These are phyloP conservation scores for Fistulifera solaris DNA, from an alignment of 108 stramenopile species.

Conservation along the genomic window DNA sequence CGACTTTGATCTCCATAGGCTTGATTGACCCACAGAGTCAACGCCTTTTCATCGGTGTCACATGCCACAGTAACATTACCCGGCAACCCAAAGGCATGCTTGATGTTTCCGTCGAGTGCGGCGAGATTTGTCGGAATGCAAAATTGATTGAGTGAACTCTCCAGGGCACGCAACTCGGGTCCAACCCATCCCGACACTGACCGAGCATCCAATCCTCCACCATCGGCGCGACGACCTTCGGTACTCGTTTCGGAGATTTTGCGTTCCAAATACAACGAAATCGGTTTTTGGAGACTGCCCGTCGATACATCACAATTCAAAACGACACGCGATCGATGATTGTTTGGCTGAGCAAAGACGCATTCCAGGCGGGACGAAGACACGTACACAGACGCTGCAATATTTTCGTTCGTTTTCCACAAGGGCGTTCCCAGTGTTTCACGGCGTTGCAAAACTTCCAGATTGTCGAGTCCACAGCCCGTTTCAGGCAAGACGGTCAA, in stretches of 20 bases:
- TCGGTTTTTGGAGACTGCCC: constrained; percentile 13
- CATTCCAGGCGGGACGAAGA: constrained; percentile 21
- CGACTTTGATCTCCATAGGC: too few species aligned
- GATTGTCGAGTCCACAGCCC: constrained; percentile 70
- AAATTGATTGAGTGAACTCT: too few species aligned
- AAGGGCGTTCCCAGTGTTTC: neutral
- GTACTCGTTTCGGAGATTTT: constrained; percentile 16
- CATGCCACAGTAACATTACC: too few species aligned
- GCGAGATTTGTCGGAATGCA: too few species aligned
- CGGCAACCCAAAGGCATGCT: too few species aligned
- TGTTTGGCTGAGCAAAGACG: constrained; percentile 17
- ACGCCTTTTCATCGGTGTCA: too few species aligned
- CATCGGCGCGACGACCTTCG: constrained; percentile 32
- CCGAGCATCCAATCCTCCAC: constrained; percentile 70
- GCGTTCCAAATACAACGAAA: constrained; percentile 28
- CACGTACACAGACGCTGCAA: neutral
- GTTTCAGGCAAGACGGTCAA: constrained; percentile 57
- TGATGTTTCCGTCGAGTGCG: too few species aligned
- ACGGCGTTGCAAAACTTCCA: constrained; percentile 27
- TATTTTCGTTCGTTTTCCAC: too few species aligned
- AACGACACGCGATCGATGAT: constrained; percentile 26
- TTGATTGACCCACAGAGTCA: too few species aligned
- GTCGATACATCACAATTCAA: constrained; percentile 9
- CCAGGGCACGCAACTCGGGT: neutral
- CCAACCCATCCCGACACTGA: constrained; percentile 55